phyloP scores from a whole-genome alignment of 116 monocot species.

The Papilionanthe hybrid region DNA sequence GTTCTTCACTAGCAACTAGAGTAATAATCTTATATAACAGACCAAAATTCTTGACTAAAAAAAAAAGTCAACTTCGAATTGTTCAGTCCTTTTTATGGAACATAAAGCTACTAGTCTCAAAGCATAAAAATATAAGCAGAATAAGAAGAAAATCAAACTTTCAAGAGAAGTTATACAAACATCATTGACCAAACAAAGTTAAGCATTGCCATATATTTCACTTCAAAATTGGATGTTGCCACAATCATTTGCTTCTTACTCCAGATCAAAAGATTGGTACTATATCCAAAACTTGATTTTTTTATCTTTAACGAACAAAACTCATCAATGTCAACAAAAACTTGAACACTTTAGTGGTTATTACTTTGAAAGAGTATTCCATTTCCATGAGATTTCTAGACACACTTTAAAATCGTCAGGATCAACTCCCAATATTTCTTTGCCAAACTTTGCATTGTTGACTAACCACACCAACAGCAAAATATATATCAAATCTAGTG shows the following conservation, averaged over 20 bases:
- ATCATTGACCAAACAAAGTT: not conserved
- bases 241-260: not conserved
- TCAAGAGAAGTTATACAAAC: not conserved
- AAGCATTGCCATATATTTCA: not conserved
- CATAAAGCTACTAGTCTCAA: not conserved
- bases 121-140: not conserved
- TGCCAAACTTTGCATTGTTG: too few species aligned
- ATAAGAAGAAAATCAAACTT: not conserved
- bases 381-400: too few species aligned
- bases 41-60: not conserved
- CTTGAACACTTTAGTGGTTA: too few species aligned
- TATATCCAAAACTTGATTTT: not conserved
- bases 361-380: too few species aligned
- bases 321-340: too few species aligned
- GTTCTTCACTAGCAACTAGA: not conserved
- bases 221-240: not conserved
- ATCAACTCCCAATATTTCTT: too few species aligned
- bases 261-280: not conserved
- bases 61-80: not conserved
- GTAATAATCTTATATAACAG: not conserved
- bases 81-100: not conserved
- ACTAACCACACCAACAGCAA: too few species aligned
- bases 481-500: too few species aligned
- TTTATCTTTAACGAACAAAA: not conserved
- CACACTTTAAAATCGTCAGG: too few species aligned